Conservation (phyloP, 441 rosid species). For the Pelargonium myrrhifolium region DNA sequence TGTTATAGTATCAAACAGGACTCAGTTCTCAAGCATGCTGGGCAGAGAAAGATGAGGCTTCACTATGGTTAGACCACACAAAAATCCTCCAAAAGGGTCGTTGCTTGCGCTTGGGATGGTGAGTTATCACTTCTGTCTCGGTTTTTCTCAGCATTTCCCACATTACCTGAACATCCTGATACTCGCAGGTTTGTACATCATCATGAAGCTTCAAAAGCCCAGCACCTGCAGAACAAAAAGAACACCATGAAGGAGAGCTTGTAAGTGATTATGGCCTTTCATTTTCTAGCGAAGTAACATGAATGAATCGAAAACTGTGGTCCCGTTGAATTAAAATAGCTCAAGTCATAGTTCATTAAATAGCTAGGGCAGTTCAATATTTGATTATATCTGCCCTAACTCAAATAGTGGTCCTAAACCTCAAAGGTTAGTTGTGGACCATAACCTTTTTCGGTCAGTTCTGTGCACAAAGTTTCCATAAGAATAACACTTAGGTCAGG, state of each 20-base stretch:
- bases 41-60: conserved; percentile 30
- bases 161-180: conserved; percentile 64
- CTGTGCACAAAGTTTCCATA: neutral
- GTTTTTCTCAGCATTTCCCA: conserved; percentile 58
- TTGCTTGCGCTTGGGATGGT: conserved; percentile 30
- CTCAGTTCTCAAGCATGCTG: conserved; percentile 14
- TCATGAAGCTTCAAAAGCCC: conserved; percentile 56
- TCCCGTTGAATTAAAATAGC: neutral
- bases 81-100: conserved; percentile 46
- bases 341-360: neutral
- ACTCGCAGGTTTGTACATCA: conserved; percentile 53
- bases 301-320: neutral
- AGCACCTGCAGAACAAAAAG: conserved; percentile 28
- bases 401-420: neutral
- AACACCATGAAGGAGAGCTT: neutral
- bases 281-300: neutral
- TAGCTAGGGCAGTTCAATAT: neutral
- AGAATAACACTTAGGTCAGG: neutral
- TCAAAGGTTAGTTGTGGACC: no score
- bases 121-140: conserved; percentile 32
- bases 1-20: conserved; percentile 10
- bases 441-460: neutral
- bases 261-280: conserved; percentile 5
- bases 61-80: conserved; percentile 34
- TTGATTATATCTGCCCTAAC: neutral